Base-by-base conservation (phyloP, 1,139 yeast genomes). In the Lodderomyces elongisporus region DNA sequence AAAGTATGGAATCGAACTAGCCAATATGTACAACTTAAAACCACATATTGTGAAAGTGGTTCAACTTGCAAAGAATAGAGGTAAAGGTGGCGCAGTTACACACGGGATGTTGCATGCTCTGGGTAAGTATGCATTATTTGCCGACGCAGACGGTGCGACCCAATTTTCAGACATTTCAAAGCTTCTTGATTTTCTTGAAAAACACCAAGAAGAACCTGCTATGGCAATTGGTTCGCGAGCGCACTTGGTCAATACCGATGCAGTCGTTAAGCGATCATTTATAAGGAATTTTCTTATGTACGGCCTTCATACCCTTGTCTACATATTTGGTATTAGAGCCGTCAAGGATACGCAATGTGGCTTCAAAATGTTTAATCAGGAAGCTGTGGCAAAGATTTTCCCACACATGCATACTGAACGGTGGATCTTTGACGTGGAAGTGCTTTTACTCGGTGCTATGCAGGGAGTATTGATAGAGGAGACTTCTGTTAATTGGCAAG, bases 101-200 rank as follows among this genome's bases (percentile, higher is more conserved):
- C 97, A 91, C 55, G 98, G 98, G 3, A 66, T 91, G 59, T 73
- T 82, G 49, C 80, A 79, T 50, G 61, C 80, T 6, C 66, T 87
- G 31, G 98, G 98, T 8, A 56, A 69, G 41, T 80, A 74, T 49
- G 77, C 79, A 8, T 68, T 91, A 13, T 91, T 91, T 66, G 97
- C 96, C 4, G 98, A 91, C 59, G 98, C 98, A 0, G 98, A 91
- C 55, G 98, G 98, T 20, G 98, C 98, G 3, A 83, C 95, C 16
- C 71, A 70, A 49, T 91, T 93, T 52, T 55, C 74, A 15, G 96
- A 89, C 52, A 66, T 85, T 16, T 54, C 54, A 3, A 74, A 73
- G 38, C 66, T 91, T 40, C 46, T 79, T 12, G 56, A 52, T 2
- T 59, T 62, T 18, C 65, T 84, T 35, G 33, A 45, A 8, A 9